Evolutionary conservation across 495 filamentous ascomycete genomes (phyloP).

Genomic region (Geopyxis carbonaria): DNA sequence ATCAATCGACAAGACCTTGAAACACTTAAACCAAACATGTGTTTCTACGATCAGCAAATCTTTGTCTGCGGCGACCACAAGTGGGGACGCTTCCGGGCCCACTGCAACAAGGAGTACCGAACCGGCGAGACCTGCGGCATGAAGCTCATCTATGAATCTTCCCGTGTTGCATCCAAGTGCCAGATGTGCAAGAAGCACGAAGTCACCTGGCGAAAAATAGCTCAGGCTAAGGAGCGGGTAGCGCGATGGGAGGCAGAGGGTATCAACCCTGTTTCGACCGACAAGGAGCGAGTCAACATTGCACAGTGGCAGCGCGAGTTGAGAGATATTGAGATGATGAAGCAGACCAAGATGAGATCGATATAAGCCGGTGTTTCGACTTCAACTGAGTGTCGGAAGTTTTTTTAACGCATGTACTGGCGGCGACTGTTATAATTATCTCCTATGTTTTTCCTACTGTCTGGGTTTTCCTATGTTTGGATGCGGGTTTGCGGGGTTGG

Average conservation of each 20-base stretch:
- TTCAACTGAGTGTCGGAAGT: constrained; percentile 17
- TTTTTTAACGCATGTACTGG: constrained; percentile 22
- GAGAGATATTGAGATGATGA: constrained; percentile 25
- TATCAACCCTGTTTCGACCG: constrained; percentile 30
- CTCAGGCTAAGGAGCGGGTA: constrained; percentile 60
- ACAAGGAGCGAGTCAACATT: constrained; percentile 23
- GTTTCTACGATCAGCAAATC: constrained; percentile 27
- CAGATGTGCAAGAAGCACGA: constrained; percentile 81
- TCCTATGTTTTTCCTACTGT: constrained; percentile 4
- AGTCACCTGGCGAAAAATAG: constrained; percentile 62
- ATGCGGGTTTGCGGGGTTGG: constrained; percentile 9
- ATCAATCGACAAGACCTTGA: constrained; percentile 17
- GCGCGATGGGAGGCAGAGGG: constrained; percentile 58
- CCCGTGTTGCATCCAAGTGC: constrained; percentile 44
- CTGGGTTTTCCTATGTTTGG: constrained; percentile 15
- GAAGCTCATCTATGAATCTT: constrained; percentile 64
- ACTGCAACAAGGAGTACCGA: constrained; percentile 91
- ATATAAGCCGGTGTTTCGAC: constrained; percentile 15
- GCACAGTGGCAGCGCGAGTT: constrained; percentile 25
- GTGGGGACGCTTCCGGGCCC: constrained; percentile 87
- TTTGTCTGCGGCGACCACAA: constrained; percentile 71
- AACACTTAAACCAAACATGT: constrained; percentile 23
- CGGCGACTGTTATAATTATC: constrained; percentile 21
- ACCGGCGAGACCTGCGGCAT: constrained; percentile 97
- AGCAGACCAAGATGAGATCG: constrained; percentile 23